Evolutionary conservation across 345 rosid species (phyloP).

Genomic region (Pugionium cornutum): DNA sequence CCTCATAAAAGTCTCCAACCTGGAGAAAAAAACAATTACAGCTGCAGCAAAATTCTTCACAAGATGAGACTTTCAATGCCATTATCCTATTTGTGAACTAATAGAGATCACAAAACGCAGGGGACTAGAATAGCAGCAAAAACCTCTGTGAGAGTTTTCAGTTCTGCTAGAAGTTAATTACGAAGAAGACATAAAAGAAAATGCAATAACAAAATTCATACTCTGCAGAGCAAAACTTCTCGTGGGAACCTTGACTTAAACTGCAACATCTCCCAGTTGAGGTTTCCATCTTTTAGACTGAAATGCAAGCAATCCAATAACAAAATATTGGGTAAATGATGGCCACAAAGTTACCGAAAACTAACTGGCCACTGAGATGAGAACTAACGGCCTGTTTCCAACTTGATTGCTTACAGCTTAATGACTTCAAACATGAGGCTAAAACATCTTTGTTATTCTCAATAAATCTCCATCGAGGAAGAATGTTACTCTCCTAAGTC

Average conservation of each 20-base stretch:
- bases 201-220: conserved; percentile 37
- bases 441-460: neutral
- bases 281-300: conserved; percentile 89
- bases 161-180: neutral
- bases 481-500: conserved; percentile 3
- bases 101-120: neutral
- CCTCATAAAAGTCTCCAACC: conserved; percentile 98
- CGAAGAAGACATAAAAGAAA: neutral
- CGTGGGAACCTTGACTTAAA: conserved; percentile 93
- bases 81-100: neutral
- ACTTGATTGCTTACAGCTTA: neutral
- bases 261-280: conserved; percentile 90
- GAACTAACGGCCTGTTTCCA: neutral
- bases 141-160: neutral
- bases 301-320: conserved; percentile 34
- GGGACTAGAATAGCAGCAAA: neutral
- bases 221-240: conserved; percentile 95
- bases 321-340: conserved; percentile 3
- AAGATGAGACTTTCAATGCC: neutral
- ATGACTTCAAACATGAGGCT: neutral
- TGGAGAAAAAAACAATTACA: conserved; percentile 24
- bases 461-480: conserved; percentile 12
- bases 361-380: neutral
- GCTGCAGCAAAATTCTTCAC: conserved; percentile 1
- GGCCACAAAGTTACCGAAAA: neutral